Percentiles rank a stretch among this genome's conserved stretches.
These are phyloP conservation scores for Rostrohypoxylon terebratum DNA, from an alignment of 495 filamentous ascomycete species.

Conservation along the genomic window DNA sequence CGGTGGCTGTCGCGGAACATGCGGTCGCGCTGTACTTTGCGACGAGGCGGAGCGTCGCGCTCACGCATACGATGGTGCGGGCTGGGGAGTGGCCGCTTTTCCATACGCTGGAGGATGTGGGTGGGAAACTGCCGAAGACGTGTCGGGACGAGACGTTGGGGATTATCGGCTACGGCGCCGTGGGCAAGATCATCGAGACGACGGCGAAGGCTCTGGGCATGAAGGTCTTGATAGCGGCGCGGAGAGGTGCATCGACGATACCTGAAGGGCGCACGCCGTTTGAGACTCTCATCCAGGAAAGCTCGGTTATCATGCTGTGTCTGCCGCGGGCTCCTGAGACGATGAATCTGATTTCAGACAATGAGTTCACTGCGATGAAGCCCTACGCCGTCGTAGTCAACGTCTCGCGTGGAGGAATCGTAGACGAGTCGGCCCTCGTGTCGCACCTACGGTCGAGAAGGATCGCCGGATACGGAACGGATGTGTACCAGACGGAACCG, in stretches of 20 bases:
- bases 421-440: slow-evolving; percentile 64
- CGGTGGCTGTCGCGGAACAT: slow-evolving; percentile 66
- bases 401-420: slow-evolving; percentile 67
- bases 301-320: slow-evolving; percentile 63
- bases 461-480: slow-evolving; percentile 65
- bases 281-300: slow-evolving; percentile 56
- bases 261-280: slow-evolving; percentile 60
- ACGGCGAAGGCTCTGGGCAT: slow-evolving; percentile 59
- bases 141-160: slow-evolving; percentile 59
- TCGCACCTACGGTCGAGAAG: slow-evolving; percentile 58
- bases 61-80: slow-evolving; percentile 51
- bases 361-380: slow-evolving; percentile 64
- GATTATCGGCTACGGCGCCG: slow-evolving; percentile 64
- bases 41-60: slow-evolving; percentile 59
- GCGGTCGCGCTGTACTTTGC: slow-evolving; percentile 66
- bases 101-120: slow-evolving; percentile 46
- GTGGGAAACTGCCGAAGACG: slow-evolving; percentile 56
- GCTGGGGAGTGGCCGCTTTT: slow-evolving; percentile 49
- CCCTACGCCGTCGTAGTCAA: slow-evolving; percentile 64
- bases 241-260: slow-evolving; percentile 52
- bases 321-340: slow-evolving; percentile 60
- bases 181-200: slow-evolving; percentile 58
- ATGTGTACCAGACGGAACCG: slow-evolving; percentile 67
- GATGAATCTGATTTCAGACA: slow-evolving; percentile 56
- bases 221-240: slow-evolving; percentile 63